Conservation (phyloP, 495 filamentous ascomycete species). For the Daldinia bambusicola region DNA sequence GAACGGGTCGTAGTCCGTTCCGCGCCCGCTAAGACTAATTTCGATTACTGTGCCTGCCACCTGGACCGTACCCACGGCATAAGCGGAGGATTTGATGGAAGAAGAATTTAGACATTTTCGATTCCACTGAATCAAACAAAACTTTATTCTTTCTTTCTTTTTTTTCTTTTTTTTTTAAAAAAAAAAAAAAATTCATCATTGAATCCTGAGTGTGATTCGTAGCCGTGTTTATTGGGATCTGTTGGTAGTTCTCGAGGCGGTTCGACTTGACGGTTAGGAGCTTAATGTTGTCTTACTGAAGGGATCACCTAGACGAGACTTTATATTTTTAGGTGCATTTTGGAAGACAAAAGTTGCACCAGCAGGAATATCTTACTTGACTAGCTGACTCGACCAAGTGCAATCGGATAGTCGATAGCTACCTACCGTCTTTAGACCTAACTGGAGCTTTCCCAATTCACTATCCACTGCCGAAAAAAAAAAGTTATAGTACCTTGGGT, state of each 20-base stretch:
- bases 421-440: conserved; percentile 20
- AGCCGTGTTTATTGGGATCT: neutral
- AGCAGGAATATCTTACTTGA: neutral
- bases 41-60: conserved; percentile 26
- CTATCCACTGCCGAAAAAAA: neutral
- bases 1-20: conserved; percentile 36
- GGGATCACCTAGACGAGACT: conserved; percentile 2
- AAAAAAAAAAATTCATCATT: neutral
- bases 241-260: conserved; percentile 2
- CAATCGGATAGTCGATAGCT: conserved; percentile 27
- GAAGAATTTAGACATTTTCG: conserved; percentile 20
- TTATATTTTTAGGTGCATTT: neutral
- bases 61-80: conserved; percentile 13
- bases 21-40: conserved; percentile 41
- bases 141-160: neutral
- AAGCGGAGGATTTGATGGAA: conserved; percentile 30
- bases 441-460: conserved; percentile 7
- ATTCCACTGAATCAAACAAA: conserved; percentile 7
- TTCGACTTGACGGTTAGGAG: conserved; percentile 4
- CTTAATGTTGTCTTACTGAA: conserved; percentile 6
- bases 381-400: conserved; percentile 12
- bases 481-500: conserved; percentile 6
- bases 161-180: too few relatives aligned
- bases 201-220: neutral
- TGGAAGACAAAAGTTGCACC: neutral